Evolutionary conservation across 257 asterid genomes (phyloP).

Genomic region (Nicotiana otophora): DNA sequence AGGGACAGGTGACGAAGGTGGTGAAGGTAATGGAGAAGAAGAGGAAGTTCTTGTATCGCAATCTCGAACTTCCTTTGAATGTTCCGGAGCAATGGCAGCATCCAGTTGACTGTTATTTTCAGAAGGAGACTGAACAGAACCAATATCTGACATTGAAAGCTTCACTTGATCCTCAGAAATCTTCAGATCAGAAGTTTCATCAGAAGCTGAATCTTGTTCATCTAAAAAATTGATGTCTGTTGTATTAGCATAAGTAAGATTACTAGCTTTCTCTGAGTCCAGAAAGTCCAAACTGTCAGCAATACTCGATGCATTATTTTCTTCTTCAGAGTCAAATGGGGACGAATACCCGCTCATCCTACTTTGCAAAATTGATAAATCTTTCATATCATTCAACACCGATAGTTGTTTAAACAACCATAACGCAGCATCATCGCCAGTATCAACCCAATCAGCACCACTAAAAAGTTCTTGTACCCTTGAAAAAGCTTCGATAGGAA

Average conservation of each 20-base stretch:
- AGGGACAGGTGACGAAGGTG: constrained; percentile 18
- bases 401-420: constrained; percentile 93
- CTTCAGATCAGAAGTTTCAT: constrained; percentile 50
- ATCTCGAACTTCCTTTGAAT: constrained; percentile 25
- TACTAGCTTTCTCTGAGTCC: constrained; percentile 62
- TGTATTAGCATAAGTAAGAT: constrained; percentile 20
- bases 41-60: constrained; percentile 24
- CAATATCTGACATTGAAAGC: constrained; percentile 28
- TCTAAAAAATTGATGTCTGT: constrained; percentile 56
- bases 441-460: constrained; percentile 87
- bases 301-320: constrained; percentile 78
- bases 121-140: constrained; percentile 24
- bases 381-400: constrained; percentile 73
- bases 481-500: constrained; percentile 93
- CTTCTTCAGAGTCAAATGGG: constrained; percentile 94
- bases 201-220: constrained; percentile 61
- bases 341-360: constrained; percentile 76
- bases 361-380: constrained; percentile 57
- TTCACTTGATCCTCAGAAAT: constrained; percentile 35
- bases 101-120: constrained; percentile 32
- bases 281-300: constrained; percentile 91
- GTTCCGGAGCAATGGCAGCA: constrained; percentile 28
- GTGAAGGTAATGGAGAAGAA: constrained; percentile 22
- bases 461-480: constrained; percentile 87
- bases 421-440: constrained; percentile 79